A percentile compares a stretch with the other conserved stretches of the same genome.
Evolutionary conservation across 2,329 filamentous ascomycete species (phyloP).

Genomic region (Monilinia vaccinii-corymbosi): DNA sequence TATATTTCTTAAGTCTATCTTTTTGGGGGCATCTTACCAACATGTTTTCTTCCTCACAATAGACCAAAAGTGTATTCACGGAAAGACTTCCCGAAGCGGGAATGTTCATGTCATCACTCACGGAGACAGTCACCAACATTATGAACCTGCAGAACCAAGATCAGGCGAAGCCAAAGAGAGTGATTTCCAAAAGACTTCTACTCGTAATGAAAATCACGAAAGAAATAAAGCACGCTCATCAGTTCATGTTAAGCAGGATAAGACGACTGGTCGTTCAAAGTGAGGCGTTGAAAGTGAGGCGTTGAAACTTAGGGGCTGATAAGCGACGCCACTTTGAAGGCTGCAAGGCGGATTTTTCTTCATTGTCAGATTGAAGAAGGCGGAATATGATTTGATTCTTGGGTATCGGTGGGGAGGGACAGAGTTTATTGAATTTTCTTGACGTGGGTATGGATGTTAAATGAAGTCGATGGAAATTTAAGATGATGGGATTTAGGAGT

Average conservation of each 20-base stretch:
- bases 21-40: not conserved
- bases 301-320: not conserved
- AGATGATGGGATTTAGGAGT: not conserved
- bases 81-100: not conserved
- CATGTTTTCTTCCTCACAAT: not conserved
- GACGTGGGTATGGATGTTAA: not conserved
- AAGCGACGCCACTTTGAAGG: not conserved
- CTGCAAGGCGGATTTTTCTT: not conserved
- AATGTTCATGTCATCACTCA: not conserved
- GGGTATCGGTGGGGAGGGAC: no score
- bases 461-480: not conserved
- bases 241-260: not conserved
- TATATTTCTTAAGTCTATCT: no score
- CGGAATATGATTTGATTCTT: not conserved
- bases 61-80: slow-evolving; percentile 2
- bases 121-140: not conserved
- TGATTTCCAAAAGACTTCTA: not conserved
- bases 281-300: not conserved
- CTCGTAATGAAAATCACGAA: not conserved
- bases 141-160: slow-evolving; percentile 3
- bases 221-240: not conserved
- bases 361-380: not conserved
- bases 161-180: not conserved
- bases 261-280: not conserved
- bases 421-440: not conserved